A percentile compares a stretch with the other conserved stretches of the same genome.
Evolutionary conservation across 2,329 filamentous ascomycete genomes (phyloP).

Genomic region (Colletotrichum camelliae): DNA sequence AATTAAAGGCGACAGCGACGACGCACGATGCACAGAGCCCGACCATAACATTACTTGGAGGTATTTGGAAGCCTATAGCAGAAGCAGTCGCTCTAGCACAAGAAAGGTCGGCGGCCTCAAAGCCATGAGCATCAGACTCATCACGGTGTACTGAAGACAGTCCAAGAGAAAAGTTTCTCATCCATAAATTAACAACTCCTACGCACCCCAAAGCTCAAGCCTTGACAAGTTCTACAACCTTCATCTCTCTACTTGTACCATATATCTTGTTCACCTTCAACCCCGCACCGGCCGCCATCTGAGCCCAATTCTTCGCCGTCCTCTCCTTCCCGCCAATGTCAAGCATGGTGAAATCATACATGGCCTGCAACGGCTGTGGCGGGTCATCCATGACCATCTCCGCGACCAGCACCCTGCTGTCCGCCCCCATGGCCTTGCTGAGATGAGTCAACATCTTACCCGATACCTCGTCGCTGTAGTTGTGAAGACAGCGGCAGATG

Average conservation of each 20-base stretch:
- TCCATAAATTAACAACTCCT: background rate
- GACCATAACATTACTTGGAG: no score
- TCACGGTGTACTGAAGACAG: fast-evolving
- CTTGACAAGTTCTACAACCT: background rate
- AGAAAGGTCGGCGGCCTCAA: no score
- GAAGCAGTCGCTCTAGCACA: no score
- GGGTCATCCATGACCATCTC: slow-evolving; percentile 31
- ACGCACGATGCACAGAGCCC: no score
- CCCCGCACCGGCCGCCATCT: slow-evolving; percentile 27
- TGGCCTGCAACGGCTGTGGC: slow-evolving; percentile 23
- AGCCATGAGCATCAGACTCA: background rate
- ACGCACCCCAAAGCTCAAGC: background rate
- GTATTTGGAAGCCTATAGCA: no score
- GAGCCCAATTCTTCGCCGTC: slow-evolving; percentile 27
- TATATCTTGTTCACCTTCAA: slow-evolving; percentile 28
- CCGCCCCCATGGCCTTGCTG: slow-evolving; percentile 29
- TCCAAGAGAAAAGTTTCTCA: fast-evolving
- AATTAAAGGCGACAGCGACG: no score
- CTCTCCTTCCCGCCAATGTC: slow-evolving; percentile 37
- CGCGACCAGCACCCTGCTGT: slow-evolving; percentile 35
- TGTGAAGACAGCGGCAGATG: slow-evolving; percentile 40
- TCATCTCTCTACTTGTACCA: background rate
- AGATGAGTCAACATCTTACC: slow-evolving; percentile 30
- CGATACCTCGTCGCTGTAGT: slow-evolving; percentile 36
- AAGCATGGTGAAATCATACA: slow-evolving; percentile 33